Conservation (phyloP, 2,329 filamentous ascomycete genomes). For the Penicillium brevicompactum region DNA sequence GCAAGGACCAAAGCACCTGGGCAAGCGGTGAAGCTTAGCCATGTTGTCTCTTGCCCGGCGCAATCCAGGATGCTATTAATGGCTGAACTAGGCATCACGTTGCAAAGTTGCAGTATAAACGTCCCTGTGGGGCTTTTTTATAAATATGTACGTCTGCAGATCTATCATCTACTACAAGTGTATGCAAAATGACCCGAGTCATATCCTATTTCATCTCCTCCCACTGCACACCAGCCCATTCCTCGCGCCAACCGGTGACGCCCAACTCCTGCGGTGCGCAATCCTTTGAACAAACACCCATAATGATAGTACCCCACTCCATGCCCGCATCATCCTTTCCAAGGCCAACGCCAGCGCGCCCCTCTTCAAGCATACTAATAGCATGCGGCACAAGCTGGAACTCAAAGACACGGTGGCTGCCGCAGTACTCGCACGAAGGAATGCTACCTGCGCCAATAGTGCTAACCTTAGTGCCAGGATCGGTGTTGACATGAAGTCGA, state of each 20-base stretch:
- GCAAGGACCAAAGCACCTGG: background rate
- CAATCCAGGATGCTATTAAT: no score
- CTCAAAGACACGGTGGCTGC: conserved; percentile 77
- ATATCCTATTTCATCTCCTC: conserved; percentile 63
- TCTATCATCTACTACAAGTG: no score
- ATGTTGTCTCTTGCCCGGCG: background rate
- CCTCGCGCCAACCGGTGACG: conserved; percentile 78
- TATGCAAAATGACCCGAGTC: background rate
- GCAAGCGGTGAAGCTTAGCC: background rate
- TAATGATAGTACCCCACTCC: conserved; percentile 95
- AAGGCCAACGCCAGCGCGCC: conserved; percentile 62
- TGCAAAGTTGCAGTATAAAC: no score
- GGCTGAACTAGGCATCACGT: no score
- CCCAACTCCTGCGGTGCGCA: conserved; percentile 68
- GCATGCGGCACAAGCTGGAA: conserved; percentile 88
- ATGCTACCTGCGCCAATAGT: conserved; percentile 50
- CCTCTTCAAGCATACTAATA: conserved; percentile 82
- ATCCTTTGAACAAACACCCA: conserved; percentile 80
- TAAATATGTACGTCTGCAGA: background rate
- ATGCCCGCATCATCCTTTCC: conserved; percentile 71
- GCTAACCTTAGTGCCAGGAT: conserved; percentile 29
- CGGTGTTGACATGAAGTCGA: conserved; percentile 49
- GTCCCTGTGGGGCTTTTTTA: no score
- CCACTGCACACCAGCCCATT: conserved; percentile 99
- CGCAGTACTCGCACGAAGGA: conserved; percentile 77